Conservation (phyloP, 345 rosid species). For the Ceriops tagal region DNA sequence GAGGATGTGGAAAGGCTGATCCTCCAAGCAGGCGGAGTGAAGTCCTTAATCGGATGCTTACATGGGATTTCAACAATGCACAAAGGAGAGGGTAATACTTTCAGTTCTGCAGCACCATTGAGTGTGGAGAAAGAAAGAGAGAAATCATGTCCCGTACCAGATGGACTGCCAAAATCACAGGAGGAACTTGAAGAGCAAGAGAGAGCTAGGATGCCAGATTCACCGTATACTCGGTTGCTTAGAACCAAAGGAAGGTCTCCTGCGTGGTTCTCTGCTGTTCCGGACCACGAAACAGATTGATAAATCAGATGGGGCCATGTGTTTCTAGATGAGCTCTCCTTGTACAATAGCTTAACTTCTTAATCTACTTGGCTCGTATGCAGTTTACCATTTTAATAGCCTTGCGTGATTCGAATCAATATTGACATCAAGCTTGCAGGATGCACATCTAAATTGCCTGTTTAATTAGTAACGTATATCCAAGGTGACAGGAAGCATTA, state of each 20-base stretch:
- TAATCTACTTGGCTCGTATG: too few species aligned
- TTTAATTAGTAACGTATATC: too few species aligned
- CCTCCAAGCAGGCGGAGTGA: constrained; percentile 60
- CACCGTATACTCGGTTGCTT: constrained; percentile 60
- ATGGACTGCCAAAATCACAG: constrained; percentile 66
- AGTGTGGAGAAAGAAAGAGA: constrained; percentile 24
- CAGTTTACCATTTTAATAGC: too few species aligned
- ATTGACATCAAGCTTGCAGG: too few species aligned
- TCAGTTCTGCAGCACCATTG: constrained; percentile 14
- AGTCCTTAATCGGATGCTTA: constrained; percentile 60
- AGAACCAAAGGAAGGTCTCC: constrained; percentile 57
- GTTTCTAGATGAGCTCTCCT: too few species aligned
- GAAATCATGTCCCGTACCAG: constrained; percentile 49
- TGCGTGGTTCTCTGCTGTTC: constrained; percentile 70
- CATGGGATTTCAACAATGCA: constrained; percentile 53
- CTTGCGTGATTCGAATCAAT: too few species aligned
- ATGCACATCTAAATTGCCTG: too few species aligned
- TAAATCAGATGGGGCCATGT: background rate
- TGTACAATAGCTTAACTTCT: too few species aligned
- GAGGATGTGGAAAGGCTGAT: constrained; percentile 64
- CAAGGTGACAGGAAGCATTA: too few species aligned
- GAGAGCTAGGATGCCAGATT: constrained; percentile 67
- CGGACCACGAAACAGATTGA: constrained; percentile 75
- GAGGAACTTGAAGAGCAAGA: constrained; percentile 83
- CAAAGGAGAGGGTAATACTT: constrained; percentile 27